Conservation (phyloP, 2,329 filamentous ascomycete genomes). For the Apiospora phragmitis region DNA sequence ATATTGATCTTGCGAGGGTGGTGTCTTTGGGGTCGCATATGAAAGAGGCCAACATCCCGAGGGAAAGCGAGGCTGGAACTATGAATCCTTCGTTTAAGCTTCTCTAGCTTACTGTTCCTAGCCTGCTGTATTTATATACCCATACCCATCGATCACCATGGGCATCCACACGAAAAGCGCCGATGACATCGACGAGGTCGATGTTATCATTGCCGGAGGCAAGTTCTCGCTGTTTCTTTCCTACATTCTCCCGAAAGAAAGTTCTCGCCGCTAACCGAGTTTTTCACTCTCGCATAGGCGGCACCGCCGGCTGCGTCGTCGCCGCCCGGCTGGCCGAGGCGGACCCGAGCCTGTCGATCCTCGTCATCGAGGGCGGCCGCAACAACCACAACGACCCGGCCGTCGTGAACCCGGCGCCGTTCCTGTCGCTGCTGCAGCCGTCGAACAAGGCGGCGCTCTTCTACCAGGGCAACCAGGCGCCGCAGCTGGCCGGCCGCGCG, state of each 20-base stretch:
- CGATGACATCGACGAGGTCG: constrained; percentile 25
- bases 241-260: no score
- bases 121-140: background rate
- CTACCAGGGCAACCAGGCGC: constrained; percentile 39
- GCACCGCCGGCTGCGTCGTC: constrained; percentile 13
- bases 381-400: constrained; percentile 13
- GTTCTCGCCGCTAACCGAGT: background rate
- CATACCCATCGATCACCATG: constrained; percentile 17
- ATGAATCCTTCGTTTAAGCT: background rate
- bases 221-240: constrained; percentile 3
- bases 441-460: constrained; percentile 46
- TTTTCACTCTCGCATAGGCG: background rate
- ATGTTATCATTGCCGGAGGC: constrained; percentile 32
- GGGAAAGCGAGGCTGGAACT: background rate
- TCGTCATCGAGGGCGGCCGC: constrained; percentile 14
- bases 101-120: background rate
- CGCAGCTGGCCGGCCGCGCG: constrained; percentile 45
- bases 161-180: constrained; percentile 24
- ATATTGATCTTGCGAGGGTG: background rate
- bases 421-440: constrained; percentile 46
- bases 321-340: constrained; percentile 15
- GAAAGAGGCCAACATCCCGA: background rate
- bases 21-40: background rate
- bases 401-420: constrained; percentile 47
- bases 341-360: constrained; percentile 10